phyloP scores from a whole-genome alignment of 2,329 filamentous ascomycete genomes.

The Beauveria brongniartii region DNA sequence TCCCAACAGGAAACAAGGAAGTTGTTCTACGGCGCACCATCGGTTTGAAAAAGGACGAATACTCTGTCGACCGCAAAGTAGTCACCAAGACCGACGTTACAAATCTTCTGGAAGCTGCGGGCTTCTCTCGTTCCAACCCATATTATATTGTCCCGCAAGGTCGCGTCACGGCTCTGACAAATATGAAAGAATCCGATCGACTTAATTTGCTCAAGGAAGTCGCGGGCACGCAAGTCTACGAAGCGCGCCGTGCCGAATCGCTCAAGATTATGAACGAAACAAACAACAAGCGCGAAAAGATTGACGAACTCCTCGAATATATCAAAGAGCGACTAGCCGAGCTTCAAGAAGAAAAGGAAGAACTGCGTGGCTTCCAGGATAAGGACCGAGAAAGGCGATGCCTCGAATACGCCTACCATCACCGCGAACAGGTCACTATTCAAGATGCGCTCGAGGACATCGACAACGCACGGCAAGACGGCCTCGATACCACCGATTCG shows the following conservation, averaged over 20 bases:
- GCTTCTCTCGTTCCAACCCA: slow-evolving; percentile 93
- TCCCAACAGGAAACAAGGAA: slow-evolving; percentile 86
- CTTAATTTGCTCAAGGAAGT: slow-evolving; percentile 91
- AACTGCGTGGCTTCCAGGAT: slow-evolving; percentile 86
- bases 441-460: slow-evolving; percentile 71
- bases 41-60: slow-evolving; percentile 96
- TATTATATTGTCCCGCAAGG: slow-evolving; percentile 99
- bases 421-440: slow-evolving; percentile 77
- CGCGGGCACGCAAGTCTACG: slow-evolving; percentile 96
- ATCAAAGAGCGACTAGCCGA: slow-evolving; percentile 86
- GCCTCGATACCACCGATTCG: slow-evolving; percentile 76
- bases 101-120: slow-evolving; percentile 90
- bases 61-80: slow-evolving; percentile 94
- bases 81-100: slow-evolving; percentile 91
- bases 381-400: slow-evolving; percentile 89
- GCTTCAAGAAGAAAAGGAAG: slow-evolving; percentile 94
- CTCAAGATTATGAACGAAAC: slow-evolving; percentile 97
- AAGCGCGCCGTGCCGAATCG: slow-evolving; percentile 82
- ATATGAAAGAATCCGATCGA: slow-evolving; percentile 95
- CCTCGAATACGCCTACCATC: slow-evolving; percentile 89
- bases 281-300: slow-evolving; percentile 88
- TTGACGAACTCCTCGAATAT: slow-evolving; percentile 83
- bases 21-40: slow-evolving; percentile 89
- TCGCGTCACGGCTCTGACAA: slow-evolving; percentile 89
- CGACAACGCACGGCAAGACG: slow-evolving; percentile 71